These are phyloP conservation scores for Pseudopithomyces chartarum DNA, from an alignment of 2,329 filamentous ascomycete species.

Conservation along the genomic window DNA sequence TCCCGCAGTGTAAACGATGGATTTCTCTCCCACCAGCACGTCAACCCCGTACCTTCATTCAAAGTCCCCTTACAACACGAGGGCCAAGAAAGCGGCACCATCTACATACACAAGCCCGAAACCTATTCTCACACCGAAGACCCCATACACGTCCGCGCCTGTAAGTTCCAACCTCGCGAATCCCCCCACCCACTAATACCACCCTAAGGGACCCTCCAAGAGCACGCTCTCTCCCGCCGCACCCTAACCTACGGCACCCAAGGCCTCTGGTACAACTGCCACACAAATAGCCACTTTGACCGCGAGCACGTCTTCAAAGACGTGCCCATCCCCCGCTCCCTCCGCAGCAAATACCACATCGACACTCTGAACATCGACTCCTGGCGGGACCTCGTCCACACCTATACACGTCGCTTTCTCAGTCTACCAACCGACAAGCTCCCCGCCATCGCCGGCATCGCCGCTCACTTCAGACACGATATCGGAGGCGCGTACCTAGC, in stretches of 20 bases:
- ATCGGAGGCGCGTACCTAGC: constrained; percentile 14
- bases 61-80: neutral
- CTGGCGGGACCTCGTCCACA: constrained; percentile 15
- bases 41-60: neutral
- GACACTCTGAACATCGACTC: neutral
- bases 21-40: constrained; percentile 4
- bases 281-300: neutral
- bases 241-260: constrained; percentile 7
- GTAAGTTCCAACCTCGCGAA: neutral
- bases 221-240: constrained; percentile 8
- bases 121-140: constrained; percentile 7
- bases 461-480: constrained; percentile 9
- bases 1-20: constrained; percentile 9
- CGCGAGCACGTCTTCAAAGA: neutral
- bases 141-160: constrained; percentile 13
- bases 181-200: neutral
- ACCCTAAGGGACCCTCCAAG: constrained; percentile 12
- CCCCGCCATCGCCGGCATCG: constrained; percentile 12
- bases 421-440: constrained; percentile 18
- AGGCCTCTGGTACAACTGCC: constrained; percentile 10
- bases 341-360: neutral
- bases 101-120: constrained; percentile 11
- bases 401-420: constrained; percentile 19
- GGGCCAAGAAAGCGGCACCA: neutral
- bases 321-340: no score